Evolutionary conservation across 140 eudicot species (phyloP), one percentile per base, ranked within the genome.

Genomic region (Ambrosia hybrid): DNA sequence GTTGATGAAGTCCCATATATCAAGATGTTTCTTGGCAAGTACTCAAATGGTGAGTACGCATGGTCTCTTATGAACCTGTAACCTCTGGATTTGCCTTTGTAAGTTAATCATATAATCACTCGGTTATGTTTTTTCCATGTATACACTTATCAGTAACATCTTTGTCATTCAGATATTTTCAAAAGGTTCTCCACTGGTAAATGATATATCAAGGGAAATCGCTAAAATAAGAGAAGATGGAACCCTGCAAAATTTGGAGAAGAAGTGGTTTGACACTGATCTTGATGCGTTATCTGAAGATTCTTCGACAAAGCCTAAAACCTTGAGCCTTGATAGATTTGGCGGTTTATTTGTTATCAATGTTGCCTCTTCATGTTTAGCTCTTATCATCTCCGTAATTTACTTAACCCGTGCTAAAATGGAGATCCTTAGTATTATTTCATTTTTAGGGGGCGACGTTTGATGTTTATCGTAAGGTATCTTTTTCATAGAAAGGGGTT

Each of bases 1-100:
- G 33, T 81, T 63, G 86, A 81, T 65, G 87, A 82, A 70, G 51
- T 82, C 46, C 87, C 87, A 41, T 85, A 79, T 55, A 41, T 85
- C 58, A 79, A 77, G 56, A 30, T 77, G 71, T 74, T 82, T 46
- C 71, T 82, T 9, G 73, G 73, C 12, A 73, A 26, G 71, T 68
- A 82, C 58, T 48, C 77, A 17, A 17, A 51, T 12, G 57, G 39
- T 33, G 83, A 53, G 53, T 79, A 73, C 36, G 51, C 76, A 45
- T 79, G 79, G 67, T 73, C 51, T 48, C 71, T 2, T 67, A 72
- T 57, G 41, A 73, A 37, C 52, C 83, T 14, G 17, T 65, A 43
- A 73, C 79, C 17, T 73, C 65, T 15, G 79, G 83, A 15, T 79
- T 73, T 41, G 76, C 66, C 37, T 73, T 79, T 26, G 79, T 79